Evolutionary conservation across 352 stramenopile species (phyloP).

Genomic region (Phytophthora sojae): DNA sequence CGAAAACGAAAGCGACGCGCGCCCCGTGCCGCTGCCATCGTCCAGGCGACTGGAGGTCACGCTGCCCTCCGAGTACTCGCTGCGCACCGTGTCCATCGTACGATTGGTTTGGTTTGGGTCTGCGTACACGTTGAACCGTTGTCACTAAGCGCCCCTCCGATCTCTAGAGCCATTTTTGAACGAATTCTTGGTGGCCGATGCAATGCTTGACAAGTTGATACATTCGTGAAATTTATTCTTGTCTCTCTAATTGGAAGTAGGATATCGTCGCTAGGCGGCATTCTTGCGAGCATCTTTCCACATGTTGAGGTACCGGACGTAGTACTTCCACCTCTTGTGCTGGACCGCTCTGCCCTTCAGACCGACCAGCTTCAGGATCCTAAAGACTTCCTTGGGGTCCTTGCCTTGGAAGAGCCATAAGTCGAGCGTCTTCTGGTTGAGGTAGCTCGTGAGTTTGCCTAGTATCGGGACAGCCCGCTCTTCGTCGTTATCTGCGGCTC

Average conservation of each 20-base stretch:
- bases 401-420: constrained; percentile 4
- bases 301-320: constrained; percentile 1
- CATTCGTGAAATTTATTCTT: no score
- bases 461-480: not conserved
- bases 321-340: not conserved
- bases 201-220: no score
- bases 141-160: constrained; percentile 15
- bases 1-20: constrained; percentile 53
- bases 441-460: constrained; percentile 9
- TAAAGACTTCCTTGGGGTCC: constrained; percentile 4
- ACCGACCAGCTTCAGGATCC: not conserved
- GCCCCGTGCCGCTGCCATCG: constrained; percentile 35
- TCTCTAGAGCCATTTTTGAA: not conserved
- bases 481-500: not conserved
- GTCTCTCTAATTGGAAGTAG: not conserved
- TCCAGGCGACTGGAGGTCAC: constrained; percentile 34
- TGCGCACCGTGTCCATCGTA: constrained; percentile 50
- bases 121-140: not conserved
- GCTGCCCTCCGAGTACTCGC: constrained; percentile 38
- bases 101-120: no score
- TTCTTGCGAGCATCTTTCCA: not conserved
- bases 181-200: not conserved
- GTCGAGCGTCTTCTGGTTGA: constrained; percentile 18
- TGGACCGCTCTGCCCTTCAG: not conserved
- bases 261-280: not conserved